phyloP scores from a whole-genome alignment of 345 rosid species.

The Viola odorata region DNA sequence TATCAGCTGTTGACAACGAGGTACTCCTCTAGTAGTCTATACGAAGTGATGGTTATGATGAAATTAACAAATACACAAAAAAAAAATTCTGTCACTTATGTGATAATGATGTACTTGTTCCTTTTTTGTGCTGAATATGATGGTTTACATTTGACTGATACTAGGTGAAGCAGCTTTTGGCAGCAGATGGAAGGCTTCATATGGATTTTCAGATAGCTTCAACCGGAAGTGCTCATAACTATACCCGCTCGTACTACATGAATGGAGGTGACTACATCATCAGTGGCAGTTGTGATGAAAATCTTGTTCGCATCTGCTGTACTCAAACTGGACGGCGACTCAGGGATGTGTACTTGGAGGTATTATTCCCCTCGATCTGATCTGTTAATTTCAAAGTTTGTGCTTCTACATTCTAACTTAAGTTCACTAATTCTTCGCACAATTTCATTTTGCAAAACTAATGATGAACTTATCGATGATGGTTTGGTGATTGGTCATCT shows the following conservation, averaged over 20 bases:
- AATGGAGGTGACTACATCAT: constrained; percentile 88
- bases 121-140: not conserved
- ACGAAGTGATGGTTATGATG: too few relatives aligned
- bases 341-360: constrained; percentile 88
- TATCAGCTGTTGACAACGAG: constrained; percentile 96
- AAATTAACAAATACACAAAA: too few relatives aligned
- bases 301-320: constrained; percentile 78
- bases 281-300: constrained; percentile 92
- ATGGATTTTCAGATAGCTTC: constrained; percentile 63
- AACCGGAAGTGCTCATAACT: constrained; percentile 77
- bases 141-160: constrained; percentile 16
- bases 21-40: constrained; percentile 26
- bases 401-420: too few relatives aligned
- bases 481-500: not conserved
- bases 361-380: not conserved
- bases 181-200: constrained; percentile 86
- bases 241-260: constrained; percentile 91
- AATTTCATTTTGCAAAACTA: too few relatives aligned
- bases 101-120: too few relatives aligned
- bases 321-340: constrained; percentile 98
- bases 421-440: too few relatives aligned
- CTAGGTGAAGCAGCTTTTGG: constrained; percentile 82
- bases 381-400: constrained; percentile 3
- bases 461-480: too few relatives aligned
- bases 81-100: too few relatives aligned